Evolutionary conservation across 805 yeast species (phyloP).

Genomic region (Cyberlindnera saturnus): DNA sequence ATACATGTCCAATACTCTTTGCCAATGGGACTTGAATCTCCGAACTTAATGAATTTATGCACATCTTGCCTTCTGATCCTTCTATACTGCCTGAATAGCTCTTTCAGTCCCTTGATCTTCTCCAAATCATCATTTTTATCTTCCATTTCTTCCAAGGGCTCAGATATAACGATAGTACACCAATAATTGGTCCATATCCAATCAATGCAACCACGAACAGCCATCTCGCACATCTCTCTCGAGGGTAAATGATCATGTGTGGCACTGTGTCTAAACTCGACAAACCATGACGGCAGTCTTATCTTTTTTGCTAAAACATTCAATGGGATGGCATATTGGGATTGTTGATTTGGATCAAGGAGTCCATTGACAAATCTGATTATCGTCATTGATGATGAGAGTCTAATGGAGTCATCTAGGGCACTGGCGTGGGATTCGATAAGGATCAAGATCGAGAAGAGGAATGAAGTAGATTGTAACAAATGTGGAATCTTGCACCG

Average conservation of each 20-base stretch:
- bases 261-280: slow-evolving; percentile 83
- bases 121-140: slow-evolving; percentile 13
- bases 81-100: slow-evolving; percentile 40
- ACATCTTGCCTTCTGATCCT: slow-evolving; percentile 43
- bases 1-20: slow-evolving; percentile 37
- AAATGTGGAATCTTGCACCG: slow-evolving; percentile 14
- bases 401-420: not conserved
- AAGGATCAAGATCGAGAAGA: slow-evolving; percentile 8
- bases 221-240: slow-evolving; percentile 57
- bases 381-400: slow-evolving; percentile 49
- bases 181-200: slow-evolving; percentile 81
- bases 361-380: slow-evolving; percentile 88
- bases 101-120: slow-evolving; percentile 22
- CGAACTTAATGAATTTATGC: slow-evolving; percentile 31
- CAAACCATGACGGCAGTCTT: slow-evolving; percentile 73
- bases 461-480: slow-evolving; percentile 13
- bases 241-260: slow-evolving; percentile 86
- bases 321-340: slow-evolving; percentile 72
- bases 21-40: slow-evolving; percentile 38
- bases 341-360: slow-evolving; percentile 79
- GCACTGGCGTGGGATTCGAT: not conserved
- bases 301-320: slow-evolving; percentile 64
- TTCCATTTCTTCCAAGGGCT: slow-evolving; percentile 34
- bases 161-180: slow-evolving; percentile 29
- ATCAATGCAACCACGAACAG: slow-evolving; percentile 51